Evolutionary conservation across 768 basidiomycete species (phyloP).

Genomic region (Tulasnella sp.): DNA sequence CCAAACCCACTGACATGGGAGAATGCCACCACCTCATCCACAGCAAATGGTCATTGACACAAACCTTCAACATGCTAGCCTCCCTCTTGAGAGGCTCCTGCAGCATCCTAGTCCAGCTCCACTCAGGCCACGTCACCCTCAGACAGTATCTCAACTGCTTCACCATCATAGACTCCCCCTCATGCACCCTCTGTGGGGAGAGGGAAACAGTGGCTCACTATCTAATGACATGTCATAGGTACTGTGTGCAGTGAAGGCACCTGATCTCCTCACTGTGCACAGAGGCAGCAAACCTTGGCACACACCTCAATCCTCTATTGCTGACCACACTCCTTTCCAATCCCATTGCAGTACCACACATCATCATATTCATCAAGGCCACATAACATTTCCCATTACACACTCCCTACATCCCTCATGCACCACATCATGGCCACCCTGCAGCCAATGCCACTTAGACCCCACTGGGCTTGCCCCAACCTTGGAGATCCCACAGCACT

Average conservation of each 20-base stretch:
- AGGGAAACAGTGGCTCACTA: conserved; percentile 18
- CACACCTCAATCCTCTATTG: not conserved
- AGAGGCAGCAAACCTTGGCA: not conserved
- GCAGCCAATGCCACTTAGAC: no score
- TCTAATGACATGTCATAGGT: conserved; percentile 10
- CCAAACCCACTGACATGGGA: not conserved
- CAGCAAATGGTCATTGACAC: not conserved
- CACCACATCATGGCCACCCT: no score
- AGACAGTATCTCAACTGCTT: conserved; percentile 14
- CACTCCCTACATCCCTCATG: not conserved
- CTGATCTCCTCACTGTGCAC: not conserved
- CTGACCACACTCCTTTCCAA: conserved; percentile 9
- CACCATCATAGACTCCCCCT: not conserved
- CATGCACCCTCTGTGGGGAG: conserved; percentile 7
- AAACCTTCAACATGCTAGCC: not conserved
- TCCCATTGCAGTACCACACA: not conserved
- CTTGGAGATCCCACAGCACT: no score
- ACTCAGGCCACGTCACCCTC: conserved; percentile 17
- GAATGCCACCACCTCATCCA: not conserved
- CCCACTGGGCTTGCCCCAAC: no score
- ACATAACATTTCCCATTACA: conserved; percentile 14
- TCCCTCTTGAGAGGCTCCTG: conserved; percentile 4
- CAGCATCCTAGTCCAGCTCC: conserved; percentile 17
- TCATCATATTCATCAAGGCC: conserved; percentile 1
- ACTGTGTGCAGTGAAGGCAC: not conserved